phyloP scores from a whole-genome alignment of 805 yeast genomes.

The Jamesozyma hellenica region DNA sequence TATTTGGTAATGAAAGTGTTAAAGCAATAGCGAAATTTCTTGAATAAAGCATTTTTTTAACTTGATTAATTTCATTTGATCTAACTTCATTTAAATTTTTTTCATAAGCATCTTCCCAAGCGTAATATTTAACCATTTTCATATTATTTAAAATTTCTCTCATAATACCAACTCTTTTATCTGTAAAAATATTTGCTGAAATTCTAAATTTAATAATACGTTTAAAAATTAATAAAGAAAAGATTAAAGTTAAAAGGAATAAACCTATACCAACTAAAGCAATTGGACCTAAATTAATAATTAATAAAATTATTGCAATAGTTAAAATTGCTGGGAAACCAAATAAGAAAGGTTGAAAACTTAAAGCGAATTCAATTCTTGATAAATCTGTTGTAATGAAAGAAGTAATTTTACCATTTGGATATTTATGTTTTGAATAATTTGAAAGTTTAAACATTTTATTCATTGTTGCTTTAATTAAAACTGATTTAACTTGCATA shows the following conservation, averaged over 20 bases:
- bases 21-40: constrained; percentile 57
- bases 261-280: constrained; percentile 64
- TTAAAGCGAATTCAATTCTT: constrained; percentile 68
- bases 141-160: constrained; percentile 71
- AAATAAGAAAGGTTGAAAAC: constrained; percentile 54
- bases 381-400: constrained; percentile 74
- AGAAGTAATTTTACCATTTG: constrained; percentile 65
- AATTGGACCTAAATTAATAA: constrained; percentile 60
- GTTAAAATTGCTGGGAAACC: constrained; percentile 55
- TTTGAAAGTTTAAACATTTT: constrained; percentile 58
- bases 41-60: constrained; percentile 53
- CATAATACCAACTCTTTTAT: constrained; percentile 61
- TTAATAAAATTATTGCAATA: constrained; percentile 53
- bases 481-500: constrained; percentile 56
- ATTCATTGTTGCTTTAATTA: constrained; percentile 59
- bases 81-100: constrained; percentile 47
- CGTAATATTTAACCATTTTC: constrained; percentile 77
- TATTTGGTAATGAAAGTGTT: constrained; percentile 55
- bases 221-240: constrained; percentile 40
- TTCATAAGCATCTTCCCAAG: constrained; percentile 82
- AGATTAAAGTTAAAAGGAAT: constrained; percentile 31
- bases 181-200: constrained; percentile 56
- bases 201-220: constrained; percentile 46
- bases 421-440: constrained; percentile 46
- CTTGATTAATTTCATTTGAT: constrained; percentile 46